phyloP scores from a whole-genome alignment of 1,284 basidiomycete genomes.

The Pyrrhoderma lamaoense region DNA sequence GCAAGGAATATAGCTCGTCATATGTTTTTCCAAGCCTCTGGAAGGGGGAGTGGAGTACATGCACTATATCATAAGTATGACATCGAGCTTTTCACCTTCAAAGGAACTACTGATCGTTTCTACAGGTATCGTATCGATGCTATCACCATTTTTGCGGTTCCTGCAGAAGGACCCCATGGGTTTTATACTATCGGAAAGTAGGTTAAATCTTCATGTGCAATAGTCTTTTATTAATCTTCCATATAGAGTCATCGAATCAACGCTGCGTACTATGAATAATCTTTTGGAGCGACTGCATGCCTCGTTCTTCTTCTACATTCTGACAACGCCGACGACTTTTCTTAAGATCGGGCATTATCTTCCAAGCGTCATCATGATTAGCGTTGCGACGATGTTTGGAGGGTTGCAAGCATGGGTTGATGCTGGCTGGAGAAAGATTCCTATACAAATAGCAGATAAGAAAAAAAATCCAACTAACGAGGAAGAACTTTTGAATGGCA shows the following conservation, averaged over 20 bases:
- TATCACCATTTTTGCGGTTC: slow-evolving; percentile 83
- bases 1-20: slow-evolving; percentile 62
- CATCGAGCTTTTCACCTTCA: neutral
- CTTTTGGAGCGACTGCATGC: slow-evolving; percentile 90
- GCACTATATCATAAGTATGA: slow-evolving; percentile 69
- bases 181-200: slow-evolving; percentile 88
- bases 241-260: slow-evolving; percentile 74
- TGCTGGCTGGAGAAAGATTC: slow-evolving; percentile 45
- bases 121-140: slow-evolving; percentile 89
- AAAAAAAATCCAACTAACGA: slow-evolving; percentile 2
- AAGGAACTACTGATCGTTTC: slow-evolving; percentile 2
- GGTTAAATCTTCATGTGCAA: slow-evolving; percentile 20
- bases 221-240: neutral
- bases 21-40: slow-evolving; percentile 60
- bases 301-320: slow-evolving; percentile 91
- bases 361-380: slow-evolving; percentile 76
- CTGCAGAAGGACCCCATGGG: slow-evolving; percentile 88
- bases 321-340: slow-evolving; percentile 70
- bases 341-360: slow-evolving; percentile 87
- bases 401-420: slow-evolving; percentile 70
- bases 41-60: slow-evolving; percentile 69
- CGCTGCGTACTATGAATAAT: slow-evolving; percentile 85
- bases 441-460: slow-evolving; percentile 16
- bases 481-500: slow-evolving; percentile 28
- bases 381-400: slow-evolving; percentile 74